phyloP scores from a whole-genome alignment of 164 flowering plant genomes.

The Cinnamomum micranthum region DNA sequence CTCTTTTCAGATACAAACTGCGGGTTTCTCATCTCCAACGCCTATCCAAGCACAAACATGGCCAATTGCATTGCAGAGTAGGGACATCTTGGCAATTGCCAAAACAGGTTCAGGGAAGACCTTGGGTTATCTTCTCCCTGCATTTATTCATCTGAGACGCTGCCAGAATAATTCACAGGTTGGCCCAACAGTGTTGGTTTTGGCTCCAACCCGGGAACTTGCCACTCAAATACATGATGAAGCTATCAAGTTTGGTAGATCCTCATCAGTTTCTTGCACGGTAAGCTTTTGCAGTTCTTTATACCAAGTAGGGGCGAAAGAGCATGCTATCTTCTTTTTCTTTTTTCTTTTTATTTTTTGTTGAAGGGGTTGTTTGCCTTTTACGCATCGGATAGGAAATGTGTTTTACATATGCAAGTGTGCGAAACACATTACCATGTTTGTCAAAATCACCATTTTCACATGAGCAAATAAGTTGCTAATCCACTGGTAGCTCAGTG shows the following conservation, averaged over 20 bases:
- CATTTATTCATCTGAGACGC: slow-evolving; percentile 68
- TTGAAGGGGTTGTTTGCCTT: too few relatives aligned
- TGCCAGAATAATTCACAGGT: slow-evolving; percentile 57
- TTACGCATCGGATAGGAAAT: too few relatives aligned
- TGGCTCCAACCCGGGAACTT: slow-evolving; percentile 92
- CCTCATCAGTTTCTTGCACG: slow-evolving; percentile 74
- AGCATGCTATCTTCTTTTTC: too few relatives aligned
- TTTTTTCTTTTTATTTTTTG: too few relatives aligned
- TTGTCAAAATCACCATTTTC: too few relatives aligned
- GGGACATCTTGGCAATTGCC: slow-evolving; percentile 91
- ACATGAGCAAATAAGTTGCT: too few relatives aligned
- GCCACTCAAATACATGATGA: slow-evolving; percentile 96
- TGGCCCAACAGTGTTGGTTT: slow-evolving; percentile 85
- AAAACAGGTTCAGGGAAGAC: slow-evolving; percentile 97
- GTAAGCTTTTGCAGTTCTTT: slow-evolving; percentile 26
- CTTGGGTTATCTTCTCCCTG: slow-evolving; percentile 87
- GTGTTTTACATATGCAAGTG: too few relatives aligned
- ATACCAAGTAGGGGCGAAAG: too few relatives aligned
- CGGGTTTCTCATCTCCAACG: slow-evolving; percentile 86
- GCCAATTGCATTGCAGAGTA: slow-evolving; percentile 80
- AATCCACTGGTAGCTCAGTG: too few relatives aligned
- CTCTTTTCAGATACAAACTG: slow-evolving; percentile 57
- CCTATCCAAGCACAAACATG: slow-evolving; percentile 98
- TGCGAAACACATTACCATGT: too few relatives aligned
- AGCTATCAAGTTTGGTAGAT: slow-evolving; percentile 76